These are phyloP conservation scores for Monosporascus sp. DNA, from an alignment of 2,329 filamentous ascomycete genomes.

Conservation along the genomic window DNA sequence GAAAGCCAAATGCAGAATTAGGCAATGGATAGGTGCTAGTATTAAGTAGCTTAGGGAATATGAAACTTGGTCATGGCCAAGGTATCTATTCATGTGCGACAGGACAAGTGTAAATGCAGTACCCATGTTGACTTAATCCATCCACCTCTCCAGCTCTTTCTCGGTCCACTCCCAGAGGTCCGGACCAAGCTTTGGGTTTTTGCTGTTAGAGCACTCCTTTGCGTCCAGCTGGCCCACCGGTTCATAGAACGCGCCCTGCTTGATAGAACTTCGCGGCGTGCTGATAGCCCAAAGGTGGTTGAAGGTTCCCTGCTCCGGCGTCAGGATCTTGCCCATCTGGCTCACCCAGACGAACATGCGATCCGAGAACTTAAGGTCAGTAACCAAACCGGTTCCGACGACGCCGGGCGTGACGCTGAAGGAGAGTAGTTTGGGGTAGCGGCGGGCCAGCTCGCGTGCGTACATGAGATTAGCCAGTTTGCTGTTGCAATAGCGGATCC, in stretches of 20 bases:
- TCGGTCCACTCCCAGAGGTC: constrained; percentile 10
- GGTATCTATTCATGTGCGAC: too few species aligned
- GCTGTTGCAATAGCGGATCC: constrained; percentile 10
- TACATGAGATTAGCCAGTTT: constrained; percentile 15
- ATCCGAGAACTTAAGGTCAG: not conserved
- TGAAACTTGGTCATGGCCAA: too few species aligned
- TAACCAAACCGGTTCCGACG: constrained; percentile 1
- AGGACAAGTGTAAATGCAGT: too few species aligned
- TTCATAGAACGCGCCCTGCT: constrained; percentile 8
- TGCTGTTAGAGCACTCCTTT: not conserved
- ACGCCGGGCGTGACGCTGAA: constrained; percentile 7
- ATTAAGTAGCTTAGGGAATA: too few species aligned
- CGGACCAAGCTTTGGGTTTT: constrained; percentile 5
- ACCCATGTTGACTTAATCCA: too few species aligned
- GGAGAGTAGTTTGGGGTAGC: constrained; percentile 5
- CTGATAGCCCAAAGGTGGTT: not conserved
- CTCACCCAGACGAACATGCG: not conserved
- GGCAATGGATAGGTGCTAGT: too few species aligned
- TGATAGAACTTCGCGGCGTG: not conserved
- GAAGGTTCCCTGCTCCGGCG: not conserved
- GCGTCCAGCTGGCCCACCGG: constrained; percentile 2
- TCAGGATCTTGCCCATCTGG: not conserved
- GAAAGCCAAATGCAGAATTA: too few species aligned
- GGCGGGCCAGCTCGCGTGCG: constrained; percentile 9
- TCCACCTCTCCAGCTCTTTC: constrained; percentile 1